phyloP scores from a whole-genome alignment of 106 monocot species.

The Triglochin maritima region DNA sequence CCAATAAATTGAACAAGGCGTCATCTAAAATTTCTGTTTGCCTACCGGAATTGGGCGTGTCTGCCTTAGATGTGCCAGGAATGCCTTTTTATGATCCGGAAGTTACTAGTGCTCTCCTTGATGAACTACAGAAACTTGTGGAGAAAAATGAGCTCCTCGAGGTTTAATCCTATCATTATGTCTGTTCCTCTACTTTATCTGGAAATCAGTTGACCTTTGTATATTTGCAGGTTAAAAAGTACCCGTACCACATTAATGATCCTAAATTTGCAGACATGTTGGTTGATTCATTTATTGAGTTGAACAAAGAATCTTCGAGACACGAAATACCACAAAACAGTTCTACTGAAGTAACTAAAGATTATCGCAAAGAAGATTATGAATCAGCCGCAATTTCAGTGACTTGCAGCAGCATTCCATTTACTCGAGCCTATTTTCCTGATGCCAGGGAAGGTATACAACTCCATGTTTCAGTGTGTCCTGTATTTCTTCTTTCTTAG shows the following conservation, averaged over 20 bases:
- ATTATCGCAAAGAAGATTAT: slow-evolving; percentile 7
- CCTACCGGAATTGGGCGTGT: slow-evolving; percentile 65
- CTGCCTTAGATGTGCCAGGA: slow-evolving; percentile 80
- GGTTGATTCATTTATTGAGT: slow-evolving; percentile 74
- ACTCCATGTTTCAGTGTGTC: no score
- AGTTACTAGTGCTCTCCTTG: slow-evolving; percentile 41
- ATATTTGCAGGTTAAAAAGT: slow-evolving; percentile 46
- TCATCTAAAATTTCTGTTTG: slow-evolving; percentile 59
- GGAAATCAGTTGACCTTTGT: background rate
- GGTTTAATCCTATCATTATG: slow-evolving; percentile 26
- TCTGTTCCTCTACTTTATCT: background rate
- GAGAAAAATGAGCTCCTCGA: slow-evolving; percentile 44
- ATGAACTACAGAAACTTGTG: slow-evolving; percentile 53
- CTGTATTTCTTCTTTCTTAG: no score
- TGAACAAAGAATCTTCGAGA: slow-evolving; percentile 20
- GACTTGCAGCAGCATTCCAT: slow-evolving; percentile 14
- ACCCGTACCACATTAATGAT: slow-evolving; percentile 91
- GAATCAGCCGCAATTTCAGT: slow-evolving; percentile 2
- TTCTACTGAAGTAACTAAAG: slow-evolving; percentile 10
- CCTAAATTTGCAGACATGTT: slow-evolving; percentile 62
- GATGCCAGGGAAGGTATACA: slow-evolving; percentile 71
- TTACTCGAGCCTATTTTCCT: slow-evolving; percentile 50
- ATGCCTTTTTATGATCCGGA: slow-evolving; percentile 85
- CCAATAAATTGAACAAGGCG: slow-evolving; percentile 67
- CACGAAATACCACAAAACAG: slow-evolving; percentile 6